phyloP scores from a whole-genome alignment of 495 filamentous ascomycete genomes.

The Podospora australis region DNA sequence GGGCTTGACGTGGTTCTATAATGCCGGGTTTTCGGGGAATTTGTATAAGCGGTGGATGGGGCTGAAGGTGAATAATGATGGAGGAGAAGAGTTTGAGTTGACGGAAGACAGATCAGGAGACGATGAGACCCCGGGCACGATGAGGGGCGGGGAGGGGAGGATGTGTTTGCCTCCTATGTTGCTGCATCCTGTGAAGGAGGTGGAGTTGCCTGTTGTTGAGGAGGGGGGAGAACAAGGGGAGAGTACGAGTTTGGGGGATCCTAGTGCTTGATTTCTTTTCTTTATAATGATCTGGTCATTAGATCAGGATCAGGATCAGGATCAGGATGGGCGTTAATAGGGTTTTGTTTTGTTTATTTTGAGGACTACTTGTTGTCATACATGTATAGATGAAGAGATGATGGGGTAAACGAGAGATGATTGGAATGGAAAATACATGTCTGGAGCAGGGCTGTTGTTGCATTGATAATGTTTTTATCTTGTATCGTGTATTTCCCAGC shows the following conservation, averaged over 20 bases:
- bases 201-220: constrained; percentile 73
- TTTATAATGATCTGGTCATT: not conserved
- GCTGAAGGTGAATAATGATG: constrained; percentile 74
- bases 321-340: not conserved
- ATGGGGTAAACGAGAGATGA: not conserved
- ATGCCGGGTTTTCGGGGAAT: constrained; percentile 75
- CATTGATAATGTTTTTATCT: too few relatives aligned
- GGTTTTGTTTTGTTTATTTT: not conserved
- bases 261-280: constrained; percentile 20
- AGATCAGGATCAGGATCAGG: not conserved
- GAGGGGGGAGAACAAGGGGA: constrained; percentile 27
- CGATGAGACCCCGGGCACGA: constrained; percentile 37
- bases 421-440: too few relatives aligned
- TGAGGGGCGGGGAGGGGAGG: constrained; percentile 60
- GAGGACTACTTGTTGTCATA: not conserved
- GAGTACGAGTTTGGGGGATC: constrained; percentile 32
- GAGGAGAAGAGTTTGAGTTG: constrained; percentile 75
- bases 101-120: constrained; percentile 46
- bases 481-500: too few relatives aligned
- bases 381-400: not conserved
- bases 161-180: constrained; percentile 94
- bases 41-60: constrained; percentile 87
- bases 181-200: constrained; percentile 85
- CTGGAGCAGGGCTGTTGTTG: too few relatives aligned
- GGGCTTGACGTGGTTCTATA: constrained; percentile 92